A percentile compares a stretch with the other conserved stretches of the same genome.
phyloP scores from a whole-genome alignment of 768 basidiomycete genomes.

The Lepiota venenata region DNA sequence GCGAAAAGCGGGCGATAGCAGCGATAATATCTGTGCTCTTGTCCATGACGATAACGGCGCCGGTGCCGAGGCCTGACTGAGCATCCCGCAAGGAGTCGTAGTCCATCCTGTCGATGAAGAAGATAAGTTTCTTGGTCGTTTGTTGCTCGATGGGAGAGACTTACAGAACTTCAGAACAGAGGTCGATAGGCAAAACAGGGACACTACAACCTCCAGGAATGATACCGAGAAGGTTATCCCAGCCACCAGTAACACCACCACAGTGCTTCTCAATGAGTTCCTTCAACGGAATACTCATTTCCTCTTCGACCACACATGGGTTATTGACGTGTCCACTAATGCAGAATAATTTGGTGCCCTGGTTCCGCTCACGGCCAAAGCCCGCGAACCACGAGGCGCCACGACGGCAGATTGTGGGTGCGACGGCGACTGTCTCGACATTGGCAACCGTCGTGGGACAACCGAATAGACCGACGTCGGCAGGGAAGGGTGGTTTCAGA shows the following conservation, averaged over 20 bases:
- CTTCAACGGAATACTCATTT: slow-evolving; percentile 96
- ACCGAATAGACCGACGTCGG: slow-evolving; percentile 96
- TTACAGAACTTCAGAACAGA: slow-evolving; percentile 85
- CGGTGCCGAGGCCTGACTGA: slow-evolving; percentile 95
- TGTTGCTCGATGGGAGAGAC: slow-evolving; percentile 27
- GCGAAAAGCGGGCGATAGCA: slow-evolving; percentile 89
- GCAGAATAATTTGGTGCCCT: slow-evolving; percentile 96
- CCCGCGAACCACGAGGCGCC: slow-evolving; percentile 88
- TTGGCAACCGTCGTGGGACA: slow-evolving; percentile 98
- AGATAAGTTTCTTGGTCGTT: slow-evolving; percentile 6
- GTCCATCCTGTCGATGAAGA: slow-evolving; percentile 69
- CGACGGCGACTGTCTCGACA: slow-evolving; percentile 97
- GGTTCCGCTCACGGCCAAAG: slow-evolving; percentile 90
- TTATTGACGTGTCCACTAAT: slow-evolving; percentile 98
- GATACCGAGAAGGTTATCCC: slow-evolving; percentile 97
- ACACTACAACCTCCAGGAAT: slow-evolving; percentile 95
- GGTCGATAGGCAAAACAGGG: slow-evolving; percentile 82
- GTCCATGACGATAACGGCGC: slow-evolving; percentile 99
- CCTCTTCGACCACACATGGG: slow-evolving; percentile 96
- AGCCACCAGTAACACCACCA: slow-evolving; percentile 91
- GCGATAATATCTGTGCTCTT: slow-evolving; percentile 93
- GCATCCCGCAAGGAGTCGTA: slow-evolving; percentile 97
- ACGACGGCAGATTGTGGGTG: slow-evolving; percentile 92
- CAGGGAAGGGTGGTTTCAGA: slow-evolving; percentile 98
- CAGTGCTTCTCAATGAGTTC: slow-evolving; percentile 97